A percentile compares a stretch with the other conserved stretches of the same genome.
phyloP scores from a whole-genome alignment of 306 rosid genomes.

The Boehmeria nivea region DNA sequence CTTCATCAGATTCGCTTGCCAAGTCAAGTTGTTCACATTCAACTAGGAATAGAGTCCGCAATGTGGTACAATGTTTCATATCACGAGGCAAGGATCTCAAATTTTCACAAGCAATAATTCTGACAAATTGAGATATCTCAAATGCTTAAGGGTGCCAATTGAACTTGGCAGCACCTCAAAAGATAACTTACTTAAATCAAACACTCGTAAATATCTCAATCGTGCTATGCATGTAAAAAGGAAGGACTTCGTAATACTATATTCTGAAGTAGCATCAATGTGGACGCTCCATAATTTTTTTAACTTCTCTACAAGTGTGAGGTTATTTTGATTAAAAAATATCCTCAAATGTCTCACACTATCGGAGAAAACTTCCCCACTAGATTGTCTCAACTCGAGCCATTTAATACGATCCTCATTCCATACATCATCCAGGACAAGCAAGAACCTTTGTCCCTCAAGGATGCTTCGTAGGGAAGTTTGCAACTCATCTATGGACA shows the following conservation, averaged over 20 bases:
- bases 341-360: neutral
- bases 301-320: neutral
- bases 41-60: neutral
- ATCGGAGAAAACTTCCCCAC: no score
- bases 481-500: constrained; percentile 1
- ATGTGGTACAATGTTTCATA: neutral
- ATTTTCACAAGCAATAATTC: neutral
- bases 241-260: neutral
- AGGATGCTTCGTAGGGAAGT: neutral
- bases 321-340: neutral
- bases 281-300: neutral
- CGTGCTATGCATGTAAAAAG: constrained; percentile 4
- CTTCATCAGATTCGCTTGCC: neutral
- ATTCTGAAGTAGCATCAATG: neutral
- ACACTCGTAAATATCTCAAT: constrained; percentile 4
- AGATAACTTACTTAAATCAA: neutral
- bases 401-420: neutral
- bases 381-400: neutral
- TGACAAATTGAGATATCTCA: neutral
- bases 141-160: constrained; percentile 7
- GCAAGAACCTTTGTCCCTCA: constrained; percentile 17
- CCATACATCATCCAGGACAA: constrained; percentile 27
- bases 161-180: constrained; percentile 3
- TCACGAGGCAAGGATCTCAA: neutral
- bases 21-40: neutral